phyloP scores from a whole-genome alignment of 305 asterid genomes.

The Caryopteris hybrid region DNA sequence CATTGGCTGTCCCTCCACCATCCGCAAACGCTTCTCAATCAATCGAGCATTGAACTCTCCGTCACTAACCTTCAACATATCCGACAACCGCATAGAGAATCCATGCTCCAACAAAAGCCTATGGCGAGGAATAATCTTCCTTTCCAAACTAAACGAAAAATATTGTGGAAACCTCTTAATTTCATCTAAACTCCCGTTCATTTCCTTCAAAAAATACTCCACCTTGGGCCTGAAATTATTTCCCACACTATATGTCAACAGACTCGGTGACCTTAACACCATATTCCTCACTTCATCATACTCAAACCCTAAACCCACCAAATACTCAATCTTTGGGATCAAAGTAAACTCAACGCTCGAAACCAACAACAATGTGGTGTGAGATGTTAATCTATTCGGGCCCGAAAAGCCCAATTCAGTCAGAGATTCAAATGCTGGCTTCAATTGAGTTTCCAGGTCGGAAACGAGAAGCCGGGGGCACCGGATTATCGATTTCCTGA shows the following conservation, averaged over 20 bases:
- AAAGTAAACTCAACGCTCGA: constrained; percentile 67
- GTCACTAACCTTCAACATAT: constrained; percentile 81
- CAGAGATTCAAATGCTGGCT: constrained; percentile 51
- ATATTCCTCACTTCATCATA: constrained; percentile 50
- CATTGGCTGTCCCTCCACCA: constrained; percentile 28
- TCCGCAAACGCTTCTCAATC: constrained; percentile 50
- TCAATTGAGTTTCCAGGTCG: constrained; percentile 43
- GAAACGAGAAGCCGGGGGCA: constrained; percentile 63
- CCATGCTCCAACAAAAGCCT: constrained; percentile 54
- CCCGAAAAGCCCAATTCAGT: constrained; percentile 54
- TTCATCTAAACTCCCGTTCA: constrained; percentile 65
- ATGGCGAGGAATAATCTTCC: constrained; percentile 69
- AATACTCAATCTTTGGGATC: constrained; percentile 61
- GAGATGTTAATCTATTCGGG: constrained; percentile 45
- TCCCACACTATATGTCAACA: constrained; percentile 81
- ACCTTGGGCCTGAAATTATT: constrained; percentile 66
- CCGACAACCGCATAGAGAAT: constrained; percentile 39
- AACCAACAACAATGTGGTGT: constrained; percentile 64
- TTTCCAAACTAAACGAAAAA: constrained; percentile 74
- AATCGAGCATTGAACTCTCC: constrained; percentile 62
- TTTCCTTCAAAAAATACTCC: constrained; percentile 60
- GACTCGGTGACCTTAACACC: constrained; percentile 81
- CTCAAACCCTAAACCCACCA: constrained; percentile 51
- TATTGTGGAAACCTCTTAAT: constrained; percentile 82
- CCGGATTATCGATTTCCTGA: constrained; percentile 39